Conservation (phyloP, 1,139 yeast genomes). For the Meyerozyma elateridarum region DNA sequence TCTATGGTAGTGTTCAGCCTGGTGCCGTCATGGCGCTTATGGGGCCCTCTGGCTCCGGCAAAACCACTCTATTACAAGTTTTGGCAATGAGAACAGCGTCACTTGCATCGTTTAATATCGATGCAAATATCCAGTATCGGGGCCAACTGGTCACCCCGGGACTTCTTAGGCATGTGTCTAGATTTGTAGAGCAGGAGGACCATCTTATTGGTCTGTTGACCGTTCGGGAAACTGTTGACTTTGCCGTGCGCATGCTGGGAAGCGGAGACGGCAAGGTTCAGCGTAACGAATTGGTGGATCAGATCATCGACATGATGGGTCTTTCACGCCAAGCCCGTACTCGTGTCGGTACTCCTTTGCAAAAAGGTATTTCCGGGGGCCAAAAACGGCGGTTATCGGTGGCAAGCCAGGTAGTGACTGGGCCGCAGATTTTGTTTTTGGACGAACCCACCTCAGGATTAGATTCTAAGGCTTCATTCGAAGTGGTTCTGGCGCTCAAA, state of each 20-base stretch:
- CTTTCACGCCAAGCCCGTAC: constrained; percentile 15
- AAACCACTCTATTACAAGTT: constrained; percentile 19
- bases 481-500: constrained; percentile 21
- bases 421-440: constrained; percentile 20
- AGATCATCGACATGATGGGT: constrained; percentile 17
- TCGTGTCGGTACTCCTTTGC: constrained; percentile 20
- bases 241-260: no score
- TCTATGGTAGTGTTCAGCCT: constrained; percentile 20
- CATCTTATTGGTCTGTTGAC: constrained; percentile 21
- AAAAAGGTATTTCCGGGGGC: constrained; percentile 22
- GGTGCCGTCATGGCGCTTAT: constrained; percentile 24
- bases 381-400: constrained; percentile 24
- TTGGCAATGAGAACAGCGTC: constrained; percentile 17
- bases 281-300: constrained; percentile 15
- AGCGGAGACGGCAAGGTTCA: constrained; percentile 21
- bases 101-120: constrained; percentile 5
- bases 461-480: constrained; percentile 21
- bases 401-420: constrained; percentile 22
- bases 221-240: constrained; percentile 20
- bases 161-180: no score
- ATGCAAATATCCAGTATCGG: constrained; percentile 37
- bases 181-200: constrained; percentile 25
- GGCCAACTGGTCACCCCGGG: no score
- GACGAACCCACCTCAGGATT: constrained; percentile 18
- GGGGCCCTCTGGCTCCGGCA: constrained; percentile 25